These are phyloP conservation scores for Linnemannia zychae DNA, from an alignment of 192 early-diverging fungal genomes.

Conservation along the genomic window DNA sequence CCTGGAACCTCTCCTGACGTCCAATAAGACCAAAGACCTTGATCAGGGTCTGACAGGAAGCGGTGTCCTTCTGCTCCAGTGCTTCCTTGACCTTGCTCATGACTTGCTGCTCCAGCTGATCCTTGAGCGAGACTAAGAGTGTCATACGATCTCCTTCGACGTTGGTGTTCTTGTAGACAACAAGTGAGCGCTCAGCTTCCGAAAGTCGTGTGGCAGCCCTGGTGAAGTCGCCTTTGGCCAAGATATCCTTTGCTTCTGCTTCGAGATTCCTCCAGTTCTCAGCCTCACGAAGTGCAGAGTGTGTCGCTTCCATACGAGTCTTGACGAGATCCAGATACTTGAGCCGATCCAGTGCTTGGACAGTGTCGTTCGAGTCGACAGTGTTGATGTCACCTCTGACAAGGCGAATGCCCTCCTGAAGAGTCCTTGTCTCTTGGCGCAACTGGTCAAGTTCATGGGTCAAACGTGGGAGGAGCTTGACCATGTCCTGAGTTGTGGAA, in stretches of 20 bases:
- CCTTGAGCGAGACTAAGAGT: conserved; percentile 68
- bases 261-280: conserved; percentile 87
- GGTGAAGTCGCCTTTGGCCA: conserved; percentile 72
- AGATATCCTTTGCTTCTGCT: conserved; percentile 72
- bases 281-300: conserved; percentile 74
- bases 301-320: conserved; percentile 75
- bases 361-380: conserved; percentile 56
- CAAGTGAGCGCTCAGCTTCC: conserved; percentile 73
- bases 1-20: conserved; percentile 67
- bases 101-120: conserved; percentile 70
- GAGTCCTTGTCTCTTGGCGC: conserved; percentile 61
- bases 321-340: conserved; percentile 75
- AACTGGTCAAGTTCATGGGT: conserved; percentile 74
- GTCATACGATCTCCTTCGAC: conserved; percentile 75
- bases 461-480: conserved; percentile 71
- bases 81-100: conserved; percentile 65
- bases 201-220: conserved; percentile 71
- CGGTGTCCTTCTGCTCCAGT: conserved; percentile 69
- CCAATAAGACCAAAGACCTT: conserved; percentile 72
- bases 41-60: conserved; percentile 63
- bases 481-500: conserved; percentile 66
- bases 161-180: conserved; percentile 72
- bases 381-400: conserved; percentile 63
- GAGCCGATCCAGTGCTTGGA: conserved; percentile 69
- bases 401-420: conserved; percentile 60